Evolutionary conservation across 805 yeast species (phyloP).

Genomic region (Candida saitoana): DNA sequence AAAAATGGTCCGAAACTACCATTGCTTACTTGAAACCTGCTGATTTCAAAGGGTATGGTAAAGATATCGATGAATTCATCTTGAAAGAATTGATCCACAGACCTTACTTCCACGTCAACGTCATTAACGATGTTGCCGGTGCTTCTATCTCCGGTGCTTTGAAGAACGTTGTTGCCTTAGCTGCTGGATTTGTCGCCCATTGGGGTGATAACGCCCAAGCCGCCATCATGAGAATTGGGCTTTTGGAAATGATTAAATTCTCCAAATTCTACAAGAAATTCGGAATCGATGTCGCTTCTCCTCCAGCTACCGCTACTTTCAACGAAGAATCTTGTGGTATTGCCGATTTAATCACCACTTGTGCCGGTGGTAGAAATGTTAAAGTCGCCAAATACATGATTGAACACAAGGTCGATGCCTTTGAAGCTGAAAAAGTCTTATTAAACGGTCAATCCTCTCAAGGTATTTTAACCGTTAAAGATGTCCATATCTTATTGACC

Average conservation of each 20-base stretch:
- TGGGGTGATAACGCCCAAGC: slow-evolving; percentile 99
- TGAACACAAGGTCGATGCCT: slow-evolving; percentile 67
- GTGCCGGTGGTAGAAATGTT: slow-evolving; percentile 96
- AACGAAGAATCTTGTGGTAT: slow-evolving; percentile 96
- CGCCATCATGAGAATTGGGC: slow-evolving; percentile 94
- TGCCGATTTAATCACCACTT: slow-evolving; percentile 95
- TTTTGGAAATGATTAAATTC: slow-evolving; percentile 84
- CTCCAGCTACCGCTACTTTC: slow-evolving; percentile 77
- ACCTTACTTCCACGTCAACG: slow-evolving; percentile 95
- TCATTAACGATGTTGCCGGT: slow-evolving; percentile 90
- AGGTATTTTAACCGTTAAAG: slow-evolving; percentile 86
- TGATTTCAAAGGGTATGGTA: slow-evolving; percentile 63
- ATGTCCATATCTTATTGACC: slow-evolving; percentile 79
- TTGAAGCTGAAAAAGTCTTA: slow-evolving; percentile 78
- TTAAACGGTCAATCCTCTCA: slow-evolving; percentile 96
- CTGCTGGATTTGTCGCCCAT: slow-evolving; percentile 94
- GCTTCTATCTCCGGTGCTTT: slow-evolving; percentile 95
- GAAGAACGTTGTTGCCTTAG: slow-evolving; percentile 92
- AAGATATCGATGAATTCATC: slow-evolving; percentile 66
- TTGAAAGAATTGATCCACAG: slow-evolving; percentile 89
- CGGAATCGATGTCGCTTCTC: slow-evolving; percentile 43
- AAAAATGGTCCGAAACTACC: slow-evolving; percentile 96
- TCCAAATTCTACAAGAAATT: slow-evolving; percentile 57
- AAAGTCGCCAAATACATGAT: slow-evolving; percentile 87
- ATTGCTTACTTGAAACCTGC: slow-evolving; percentile 80